Conservation (phyloP, 192 early-diverging fungal genomes). For the Coemansia sp. region DNA sequence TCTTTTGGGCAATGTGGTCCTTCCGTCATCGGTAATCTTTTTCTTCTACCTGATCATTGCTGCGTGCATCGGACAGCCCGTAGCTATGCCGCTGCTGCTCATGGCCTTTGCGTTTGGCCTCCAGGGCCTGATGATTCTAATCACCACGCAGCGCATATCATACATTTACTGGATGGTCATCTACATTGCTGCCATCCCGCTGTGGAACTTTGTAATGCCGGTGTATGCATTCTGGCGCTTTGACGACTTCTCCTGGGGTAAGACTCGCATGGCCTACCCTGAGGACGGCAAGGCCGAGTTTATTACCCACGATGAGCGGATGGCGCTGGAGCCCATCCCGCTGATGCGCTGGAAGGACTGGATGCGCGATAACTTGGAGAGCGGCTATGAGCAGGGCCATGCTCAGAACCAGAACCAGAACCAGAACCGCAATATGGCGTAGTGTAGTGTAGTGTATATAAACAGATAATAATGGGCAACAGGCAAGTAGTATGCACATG, state of each 20-base stretch:
- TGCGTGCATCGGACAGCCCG: slow-evolving; percentile 37
- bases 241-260: slow-evolving; percentile 89
- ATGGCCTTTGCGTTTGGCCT: slow-evolving; percentile 76
- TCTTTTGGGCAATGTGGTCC: slow-evolving; percentile 68
- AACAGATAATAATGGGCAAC: too few species aligned
- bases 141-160: slow-evolving; percentile 75
- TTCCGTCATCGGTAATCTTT: slow-evolving; percentile 71
- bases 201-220: slow-evolving; percentile 97
- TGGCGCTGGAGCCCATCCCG: slow-evolving; percentile 42
- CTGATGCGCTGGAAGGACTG: slow-evolving; percentile 50
- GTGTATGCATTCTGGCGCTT: slow-evolving; percentile 94
- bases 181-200: slow-evolving; percentile 73
- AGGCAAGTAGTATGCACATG: too few species aligned
- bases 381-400: too few species aligned
- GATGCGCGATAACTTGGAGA: slow-evolving; percentile 26
- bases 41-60: slow-evolving; percentile 50
- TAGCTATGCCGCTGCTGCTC: slow-evolving; percentile 65
- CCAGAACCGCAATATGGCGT: too few species aligned
- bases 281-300: slow-evolving; percentile 55
- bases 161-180: slow-evolving; percentile 93
- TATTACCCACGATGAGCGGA: slow-evolving; percentile 43
- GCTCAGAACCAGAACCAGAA: too few species aligned
- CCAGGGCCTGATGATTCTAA: slow-evolving; percentile 84
- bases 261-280: slow-evolving; percentile 62
- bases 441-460: too few species aligned